These are phyloP conservation scores for Candida succiphila DNA, from an alignment of 805 yeast species.

Conservation along the genomic window DNA sequence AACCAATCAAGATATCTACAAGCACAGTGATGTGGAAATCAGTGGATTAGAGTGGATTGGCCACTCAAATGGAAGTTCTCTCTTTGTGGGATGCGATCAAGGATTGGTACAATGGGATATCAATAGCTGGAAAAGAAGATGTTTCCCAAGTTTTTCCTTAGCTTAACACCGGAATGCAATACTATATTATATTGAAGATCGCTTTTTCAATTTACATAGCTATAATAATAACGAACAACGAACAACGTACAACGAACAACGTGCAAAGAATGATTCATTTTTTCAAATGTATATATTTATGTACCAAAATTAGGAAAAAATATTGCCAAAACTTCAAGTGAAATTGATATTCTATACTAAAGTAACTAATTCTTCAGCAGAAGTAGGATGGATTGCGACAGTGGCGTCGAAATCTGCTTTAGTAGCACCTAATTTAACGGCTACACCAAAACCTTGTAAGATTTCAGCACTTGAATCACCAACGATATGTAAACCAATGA, in stretches of 20 bases:
- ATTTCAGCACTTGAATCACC: conserved; percentile 91
- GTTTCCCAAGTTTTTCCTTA: conserved; percentile 45
- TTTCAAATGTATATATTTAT: neutral
- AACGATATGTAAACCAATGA: conserved; percentile 88
- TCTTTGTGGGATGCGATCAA: conserved; percentile 54
- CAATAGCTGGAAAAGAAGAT: conserved; percentile 52
- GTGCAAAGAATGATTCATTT: neutral
- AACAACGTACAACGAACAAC: too few relatives aligned
- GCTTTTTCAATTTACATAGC: too few relatives aligned
- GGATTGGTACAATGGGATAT: conserved; percentile 67
- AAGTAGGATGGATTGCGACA: conserved; percentile 98
- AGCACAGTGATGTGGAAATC: conserved; percentile 26
- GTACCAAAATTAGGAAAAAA: neutral
- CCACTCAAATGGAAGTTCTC: conserved; percentile 30
- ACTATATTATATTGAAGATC: neutral
- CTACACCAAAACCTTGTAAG: conserved; percentile 97
- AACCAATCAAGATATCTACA: conserved; percentile 13
- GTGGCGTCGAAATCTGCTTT: conserved; percentile 90
- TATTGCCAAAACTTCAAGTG: neutral
- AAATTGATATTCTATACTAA: conserved; percentile 38
- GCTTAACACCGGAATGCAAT: conserved; percentile 17
- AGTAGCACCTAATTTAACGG: conserved; percentile 98
- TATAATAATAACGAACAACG: too few relatives aligned
- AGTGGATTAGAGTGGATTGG: conserved; percentile 54
- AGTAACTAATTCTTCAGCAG: conserved; percentile 96